These are phyloP conservation scores for Austroboletus niveus DNA, from an alignment of 1,284 basidiomycete genomes.

Conservation along the genomic window DNA sequence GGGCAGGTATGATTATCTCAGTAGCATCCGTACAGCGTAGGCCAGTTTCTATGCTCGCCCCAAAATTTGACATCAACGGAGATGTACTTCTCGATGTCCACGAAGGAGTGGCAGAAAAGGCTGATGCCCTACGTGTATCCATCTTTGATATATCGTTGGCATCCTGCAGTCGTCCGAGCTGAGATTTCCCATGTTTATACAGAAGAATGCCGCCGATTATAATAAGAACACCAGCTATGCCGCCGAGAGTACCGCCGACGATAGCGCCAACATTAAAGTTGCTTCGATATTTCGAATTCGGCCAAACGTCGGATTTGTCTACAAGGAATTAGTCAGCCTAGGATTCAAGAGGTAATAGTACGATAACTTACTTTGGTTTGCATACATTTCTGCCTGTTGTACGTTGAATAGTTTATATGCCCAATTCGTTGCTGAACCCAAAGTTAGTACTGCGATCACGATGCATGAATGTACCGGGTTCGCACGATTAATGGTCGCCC, in stretches of 20 bases:
- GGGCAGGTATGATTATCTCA: too few species aligned
- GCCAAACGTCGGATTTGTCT: constrained; percentile 15
- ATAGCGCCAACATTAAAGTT: constrained; percentile 16
- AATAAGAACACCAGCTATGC: constrained; percentile 16
- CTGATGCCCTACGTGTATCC: too few species aligned
- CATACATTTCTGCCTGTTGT: constrained; percentile 9
- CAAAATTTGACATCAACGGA: too few species aligned
- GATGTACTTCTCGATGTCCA: too few species aligned
- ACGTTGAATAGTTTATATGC: constrained; percentile 14
- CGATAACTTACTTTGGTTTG: constrained; percentile 5
- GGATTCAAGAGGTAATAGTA: not conserved
- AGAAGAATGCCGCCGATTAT: constrained; percentile 17
- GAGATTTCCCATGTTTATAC: constrained; percentile 11
- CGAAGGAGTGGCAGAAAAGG: too few species aligned
- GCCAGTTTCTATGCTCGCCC: too few species aligned
- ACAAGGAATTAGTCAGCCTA: not conserved
- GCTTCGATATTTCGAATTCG: constrained; percentile 3
- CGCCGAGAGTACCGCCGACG: constrained; percentile 23
- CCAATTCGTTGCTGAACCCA: constrained; percentile 21
- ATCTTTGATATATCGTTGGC: too few species aligned
- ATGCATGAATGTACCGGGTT: not conserved
- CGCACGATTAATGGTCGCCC: constrained; percentile 29
- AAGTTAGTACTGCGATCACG: not conserved
- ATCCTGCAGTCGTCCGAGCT: too few species aligned
- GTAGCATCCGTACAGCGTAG: too few species aligned